Conservation (phyloP, 345 rosid species). For the Syzygium aromaticum region DNA sequence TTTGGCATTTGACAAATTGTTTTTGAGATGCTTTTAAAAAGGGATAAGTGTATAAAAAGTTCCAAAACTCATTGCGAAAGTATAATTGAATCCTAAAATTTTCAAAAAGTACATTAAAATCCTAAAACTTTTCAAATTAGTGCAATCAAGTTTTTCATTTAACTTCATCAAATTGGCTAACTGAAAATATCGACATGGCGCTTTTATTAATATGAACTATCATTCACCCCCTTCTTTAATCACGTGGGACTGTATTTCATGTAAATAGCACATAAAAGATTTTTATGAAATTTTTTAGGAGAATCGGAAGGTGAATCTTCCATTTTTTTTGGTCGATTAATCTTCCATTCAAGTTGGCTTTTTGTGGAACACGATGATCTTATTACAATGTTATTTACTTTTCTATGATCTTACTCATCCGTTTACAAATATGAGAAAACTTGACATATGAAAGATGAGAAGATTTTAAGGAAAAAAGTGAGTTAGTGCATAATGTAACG, state of each 20-base stretch:
- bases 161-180: background rate
- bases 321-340: no score
- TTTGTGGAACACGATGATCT: background rate
- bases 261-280: background rate
- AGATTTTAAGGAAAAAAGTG: background rate
- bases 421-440: background rate
- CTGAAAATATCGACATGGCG: background rate
- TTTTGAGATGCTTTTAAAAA: no score
- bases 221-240: background rate
- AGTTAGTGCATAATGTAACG: no score
- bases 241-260: background rate
- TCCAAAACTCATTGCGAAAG: background rate
- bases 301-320: background rate
- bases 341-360: background rate
- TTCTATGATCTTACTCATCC: background rate
- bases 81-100: background rate
- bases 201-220: background rate
- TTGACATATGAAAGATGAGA: background rate
- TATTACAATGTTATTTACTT: background rate
- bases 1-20: no score
- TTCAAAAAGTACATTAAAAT: background rate
- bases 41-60: no score
- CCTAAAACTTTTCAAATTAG: background rate
- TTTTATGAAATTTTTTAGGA: background rate
- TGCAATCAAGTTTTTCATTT: fast-evolving